A percentile compares a stretch with the other conserved stretches of the same genome.
Evolutionary conservation across 768 basidiomycete species (phyloP).

Genomic region (Porpolomopsis calyptriformis): DNA sequence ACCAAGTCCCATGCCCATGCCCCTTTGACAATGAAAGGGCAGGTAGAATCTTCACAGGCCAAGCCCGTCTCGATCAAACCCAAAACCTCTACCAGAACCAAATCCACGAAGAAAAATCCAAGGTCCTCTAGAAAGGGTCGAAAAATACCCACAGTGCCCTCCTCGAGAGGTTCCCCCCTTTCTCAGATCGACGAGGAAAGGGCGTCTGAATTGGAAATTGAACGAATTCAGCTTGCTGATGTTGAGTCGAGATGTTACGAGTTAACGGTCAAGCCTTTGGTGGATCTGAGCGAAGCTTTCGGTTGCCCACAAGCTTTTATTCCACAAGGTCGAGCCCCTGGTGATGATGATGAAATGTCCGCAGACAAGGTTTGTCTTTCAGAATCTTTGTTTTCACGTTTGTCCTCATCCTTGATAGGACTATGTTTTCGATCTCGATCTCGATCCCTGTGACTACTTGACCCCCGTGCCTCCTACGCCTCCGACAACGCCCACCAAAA

Average conservation of each 20-base stretch:
- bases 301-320: constrained; percentile 32
- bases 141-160: no score
- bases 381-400: no score
- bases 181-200: constrained; percentile 50
- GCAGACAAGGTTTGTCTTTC: no score
- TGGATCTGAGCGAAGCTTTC: constrained; percentile 66
- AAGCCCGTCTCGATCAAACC: constrained; percentile 51
- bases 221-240: constrained; percentile 16
- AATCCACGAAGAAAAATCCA: constrained; percentile 29
- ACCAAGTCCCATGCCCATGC: no score
- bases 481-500: constrained; percentile 19
- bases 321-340: constrained; percentile 17
- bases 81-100: constrained; percentile 32
- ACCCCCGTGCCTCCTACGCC: constrained; percentile 20
- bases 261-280: constrained; percentile 65
- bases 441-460: constrained; percentile 51
- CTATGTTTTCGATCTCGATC: no score
- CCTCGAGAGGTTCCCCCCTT: constrained; percentile 35
- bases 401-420: no score
- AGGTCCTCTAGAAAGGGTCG: constrained; percentile 22
- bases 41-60: constrained; percentile 30
- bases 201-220: constrained; percentile 21
- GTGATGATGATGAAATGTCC: constrained; percentile 22
- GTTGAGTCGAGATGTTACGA: constrained; percentile 72
- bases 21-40: constrained; percentile 47